Conservation (phyloP, 108 stramenopile genomes). For the Cylindrotheca closterium region DNA sequence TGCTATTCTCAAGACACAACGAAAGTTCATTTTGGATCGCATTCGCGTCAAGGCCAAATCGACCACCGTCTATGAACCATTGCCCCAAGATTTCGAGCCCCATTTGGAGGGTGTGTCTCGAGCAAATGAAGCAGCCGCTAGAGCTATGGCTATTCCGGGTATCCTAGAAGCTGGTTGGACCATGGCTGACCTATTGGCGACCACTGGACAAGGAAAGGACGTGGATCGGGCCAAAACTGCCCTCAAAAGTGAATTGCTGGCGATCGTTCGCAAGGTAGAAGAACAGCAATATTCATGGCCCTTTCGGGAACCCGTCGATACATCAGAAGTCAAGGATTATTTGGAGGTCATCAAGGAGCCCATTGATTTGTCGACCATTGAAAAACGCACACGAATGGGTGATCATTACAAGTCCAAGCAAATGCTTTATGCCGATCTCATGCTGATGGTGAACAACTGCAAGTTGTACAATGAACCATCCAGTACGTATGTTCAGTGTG, state of each 20-base stretch:
- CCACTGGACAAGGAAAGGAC: slow-evolving; percentile 68
- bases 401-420: slow-evolving; percentile 79
- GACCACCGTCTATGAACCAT: slow-evolving; percentile 63
- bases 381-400: slow-evolving; percentile 82
- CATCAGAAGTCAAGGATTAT: slow-evolving; percentile 86
- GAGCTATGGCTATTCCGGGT: slow-evolving; percentile 85
- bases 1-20: slow-evolving; percentile 81
- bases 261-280: slow-evolving; percentile 72
- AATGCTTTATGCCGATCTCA: slow-evolving; percentile 82
- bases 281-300: slow-evolving; percentile 93
- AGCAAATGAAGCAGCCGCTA: slow-evolving; percentile 55
- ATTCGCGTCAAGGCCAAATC: slow-evolving; percentile 60
- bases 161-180: slow-evolving; percentile 94
- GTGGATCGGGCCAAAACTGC: slow-evolving; percentile 69
- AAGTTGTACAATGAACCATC: slow-evolving; percentile 86
- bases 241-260: slow-evolving; percentile 64
- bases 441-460: slow-evolving; percentile 93
- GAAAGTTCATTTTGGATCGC: slow-evolving; percentile 64
- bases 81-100: slow-evolving; percentile 54
- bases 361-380: slow-evolving; percentile 88
- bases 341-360: slow-evolving; percentile 80
- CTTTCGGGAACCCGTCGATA: slow-evolving; percentile 93
- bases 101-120: slow-evolving; percentile 49
- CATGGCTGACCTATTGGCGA: slow-evolving; percentile 65
- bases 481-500: slow-evolving; percentile 77